Evolutionary conservation across 2,329 filamentous ascomycete genomes (phyloP), one percentile per base, ranked within the genome.

Genomic region (Lizonia empirigonia): DNA sequence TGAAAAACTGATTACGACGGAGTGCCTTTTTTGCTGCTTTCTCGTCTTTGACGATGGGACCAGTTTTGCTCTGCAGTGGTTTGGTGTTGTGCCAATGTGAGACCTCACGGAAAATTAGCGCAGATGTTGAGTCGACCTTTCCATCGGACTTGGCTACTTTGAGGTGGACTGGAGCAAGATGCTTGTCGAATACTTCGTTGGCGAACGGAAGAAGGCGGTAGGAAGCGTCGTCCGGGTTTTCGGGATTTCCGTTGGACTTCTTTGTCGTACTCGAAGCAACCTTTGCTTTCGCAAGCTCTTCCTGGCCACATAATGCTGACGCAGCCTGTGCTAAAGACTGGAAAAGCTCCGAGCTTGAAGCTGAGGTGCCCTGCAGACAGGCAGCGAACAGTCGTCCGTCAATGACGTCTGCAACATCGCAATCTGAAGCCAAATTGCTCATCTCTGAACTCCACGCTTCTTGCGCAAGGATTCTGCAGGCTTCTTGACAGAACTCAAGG

Each of bases 11-110:
- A 35, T 87, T 85, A 44, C 74, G 75, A 77, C 74, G 53, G 66
- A 75, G 44, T 68, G 71, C 50, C 22, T 64, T 64, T 44, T 64
- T 66, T 41, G 62, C 54, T 55, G 63, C 40, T 69, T 72, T 59
- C 74, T 63, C 60, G 65, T 74, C 46, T 55, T 67, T 46, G 49
- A 64, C 50, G 53, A 67, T 35, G 50, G 67, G 44, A 47, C 68
- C 56, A 56, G 60, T 59, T 46, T 59, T 27, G 41, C 77, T 77
- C 4, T 66, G 62, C 20, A 81, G 77, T 3, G 78, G 75, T 58
- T 82, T 84, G 26, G 79, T 75, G 46, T 84, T 85, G 58, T 88
- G 85, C 86, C 85, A 88, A 63, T 88, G 84, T 0, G 76, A 73
- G 5, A 79, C 67, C 53, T 81, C 78, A 23, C 71, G 71, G 59